Base-by-base conservation (phyloP, 2,329 filamentous ascomycete species). In the Colletotrichum sublineola region DNA sequence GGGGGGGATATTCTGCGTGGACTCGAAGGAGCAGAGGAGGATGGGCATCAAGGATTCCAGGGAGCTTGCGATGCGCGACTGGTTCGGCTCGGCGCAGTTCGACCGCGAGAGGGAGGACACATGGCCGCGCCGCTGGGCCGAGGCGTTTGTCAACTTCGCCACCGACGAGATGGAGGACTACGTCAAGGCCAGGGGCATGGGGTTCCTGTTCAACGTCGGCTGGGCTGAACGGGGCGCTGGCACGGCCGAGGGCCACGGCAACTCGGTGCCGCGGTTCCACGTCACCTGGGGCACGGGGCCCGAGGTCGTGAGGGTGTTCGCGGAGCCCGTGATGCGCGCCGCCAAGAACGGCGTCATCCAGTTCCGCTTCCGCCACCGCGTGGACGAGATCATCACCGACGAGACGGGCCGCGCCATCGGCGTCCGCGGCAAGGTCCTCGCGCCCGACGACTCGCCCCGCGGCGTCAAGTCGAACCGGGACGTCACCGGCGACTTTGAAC, bases 201-300 rank as follows among this genome's bases (percentile, higher is more conserved):
- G 84, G 0, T 90, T 91, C 73, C 67, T 89, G 42, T 76, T 82
- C 61, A 88, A 85, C 68, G 88, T 91, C 1, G 87, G 87, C 36
- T 91, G 89, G 89, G 89, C 89, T 1, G 89, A 91, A 82, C 82
- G 89, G 6, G 89, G 89, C 2, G 85, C 85, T 67, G 89, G 89
- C 0, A 77, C 79, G 0, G 86, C 88, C 0, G 85, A 86, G 5
- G 88, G 89, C 2, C 89, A 91, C 76, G 89, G 89, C 6, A 91
- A 91, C 77, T 88, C 87, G 15, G 89, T 91, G 1, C 89, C 89
- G 2, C 79, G 89, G n/a, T 91, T 91, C 76, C 89, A 91, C 77
- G 70, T 91, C 40, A 86, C 87, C 0, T 91, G 89, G 89, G 89
- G 89, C 3, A 87, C 88, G 0, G 89, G 89, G 0, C 89, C 89